phyloP scores from a whole-genome alignment of 73 alveolate species.

The Durusdinium trenchii region DNA sequence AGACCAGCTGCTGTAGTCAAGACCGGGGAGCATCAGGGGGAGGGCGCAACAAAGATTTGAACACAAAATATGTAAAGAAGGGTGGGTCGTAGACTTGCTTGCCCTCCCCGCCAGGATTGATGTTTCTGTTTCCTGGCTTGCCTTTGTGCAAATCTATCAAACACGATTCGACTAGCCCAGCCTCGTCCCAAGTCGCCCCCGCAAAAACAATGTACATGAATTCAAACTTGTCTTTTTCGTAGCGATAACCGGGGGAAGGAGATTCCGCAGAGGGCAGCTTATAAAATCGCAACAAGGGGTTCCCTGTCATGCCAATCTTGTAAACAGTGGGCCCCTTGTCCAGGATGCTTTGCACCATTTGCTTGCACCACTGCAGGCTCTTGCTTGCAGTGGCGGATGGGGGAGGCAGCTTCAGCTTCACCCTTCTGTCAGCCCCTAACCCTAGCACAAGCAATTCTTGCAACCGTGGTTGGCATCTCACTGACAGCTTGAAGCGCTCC shows the following conservation, averaged over 20 bases:
- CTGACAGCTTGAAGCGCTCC: not conserved
- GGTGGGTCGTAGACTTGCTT: not conserved
- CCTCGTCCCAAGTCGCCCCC: slow-evolving; percentile 29
- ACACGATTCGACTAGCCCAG: slow-evolving; percentile 41
- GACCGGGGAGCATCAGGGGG: no score
- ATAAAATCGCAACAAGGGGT: slow-evolving; percentile 50
- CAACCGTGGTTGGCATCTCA: not conserved
- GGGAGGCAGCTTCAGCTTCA: slow-evolving; percentile 34
- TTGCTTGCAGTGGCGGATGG: not conserved
- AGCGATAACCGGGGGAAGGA: not conserved
- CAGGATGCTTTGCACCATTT: not conserved
- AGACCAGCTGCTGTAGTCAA: no score
- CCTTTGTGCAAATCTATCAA: not conserved
- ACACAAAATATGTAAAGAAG: slow-evolving; percentile 50
- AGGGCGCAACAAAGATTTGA: no score
- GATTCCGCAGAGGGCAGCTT: not conserved
- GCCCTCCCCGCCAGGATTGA: slow-evolving; percentile 63
- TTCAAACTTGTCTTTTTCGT: not conserved
- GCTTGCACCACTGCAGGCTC: not conserved
- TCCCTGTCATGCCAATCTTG: slow-evolving; percentile 17
- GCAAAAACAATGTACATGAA: slow-evolving; percentile 30
- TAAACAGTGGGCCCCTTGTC: slow-evolving; percentile 6
- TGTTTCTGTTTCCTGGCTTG: slow-evolving; percentile 8
- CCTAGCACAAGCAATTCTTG: not conserved
- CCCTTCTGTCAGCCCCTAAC: not conserved